A percentile compares a stretch with the other conserved stretches of the same genome.
These are phyloP conservation scores for Scytalidium sp. DNA, from an alignment of 2,329 filamentous ascomycete genomes.

Conservation along the genomic window DNA sequence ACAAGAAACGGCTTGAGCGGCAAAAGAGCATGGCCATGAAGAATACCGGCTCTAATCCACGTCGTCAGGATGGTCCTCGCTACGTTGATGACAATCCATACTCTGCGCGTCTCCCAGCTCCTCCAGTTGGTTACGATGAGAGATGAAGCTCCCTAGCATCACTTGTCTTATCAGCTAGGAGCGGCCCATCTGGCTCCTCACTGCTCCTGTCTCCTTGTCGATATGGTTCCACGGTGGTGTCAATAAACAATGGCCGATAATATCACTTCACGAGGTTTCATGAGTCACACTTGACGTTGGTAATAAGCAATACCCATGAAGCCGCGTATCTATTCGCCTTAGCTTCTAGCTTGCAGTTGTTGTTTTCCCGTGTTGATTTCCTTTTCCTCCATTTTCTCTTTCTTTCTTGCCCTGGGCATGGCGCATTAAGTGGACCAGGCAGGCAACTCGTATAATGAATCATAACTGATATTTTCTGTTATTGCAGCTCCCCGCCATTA, in stretches of 20 bases:
- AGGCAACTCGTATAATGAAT: constrained; percentile 15
- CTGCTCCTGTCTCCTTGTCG: not conserved
- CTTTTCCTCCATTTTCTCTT: constrained; percentile 4
- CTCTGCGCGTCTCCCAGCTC: constrained; percentile 27
- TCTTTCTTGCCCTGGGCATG: constrained; percentile 6
- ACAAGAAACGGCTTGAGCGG: constrained; percentile 42
- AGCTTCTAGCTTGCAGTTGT: not conserved
- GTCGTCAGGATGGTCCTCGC: constrained; percentile 31
- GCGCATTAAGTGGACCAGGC: not conserved
- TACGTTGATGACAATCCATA: constrained; percentile 46
- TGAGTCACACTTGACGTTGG: constrained; percentile 1
- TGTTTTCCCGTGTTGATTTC: not conserved
- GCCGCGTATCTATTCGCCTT: not conserved
- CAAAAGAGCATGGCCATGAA: constrained; percentile 30
- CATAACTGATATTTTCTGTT: constrained; percentile 24
- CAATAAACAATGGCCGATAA: no score
- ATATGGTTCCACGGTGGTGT: not conserved
- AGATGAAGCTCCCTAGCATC: not conserved
- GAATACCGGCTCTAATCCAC: constrained; percentile 14
- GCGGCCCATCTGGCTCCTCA: not conserved
- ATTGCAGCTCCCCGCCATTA: constrained; percentile 23
- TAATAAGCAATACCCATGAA: not conserved
- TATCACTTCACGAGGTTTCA: not conserved
- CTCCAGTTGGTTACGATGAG: constrained; percentile 26
- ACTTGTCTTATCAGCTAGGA: not conserved